Evolutionary conservation across 805 yeast species (phyloP).

Genomic region (Wickerhamomyces kurtzmanii): DNA sequence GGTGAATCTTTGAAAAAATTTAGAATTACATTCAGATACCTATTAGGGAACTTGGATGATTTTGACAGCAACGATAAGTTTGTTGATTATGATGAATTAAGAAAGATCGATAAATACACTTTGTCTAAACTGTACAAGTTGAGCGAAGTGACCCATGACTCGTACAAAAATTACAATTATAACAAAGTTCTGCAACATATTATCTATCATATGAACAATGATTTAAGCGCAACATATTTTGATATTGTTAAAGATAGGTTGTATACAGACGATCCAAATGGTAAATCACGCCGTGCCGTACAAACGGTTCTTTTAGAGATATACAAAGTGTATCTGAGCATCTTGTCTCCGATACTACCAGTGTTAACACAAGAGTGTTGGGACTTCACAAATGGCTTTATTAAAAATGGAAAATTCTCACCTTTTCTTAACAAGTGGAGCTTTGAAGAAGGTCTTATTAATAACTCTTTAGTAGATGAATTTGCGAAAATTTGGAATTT

Average conservation of each 20-base stretch:
- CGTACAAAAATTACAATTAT: constrained; percentile 54
- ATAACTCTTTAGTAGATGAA: constrained; percentile 27
- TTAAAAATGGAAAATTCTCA: constrained; percentile 4
- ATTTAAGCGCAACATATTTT: constrained; percentile 76
- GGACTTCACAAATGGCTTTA: constrained; percentile 38
- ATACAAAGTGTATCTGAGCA: constrained; percentile 49
- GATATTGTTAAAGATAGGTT: constrained; percentile 79
- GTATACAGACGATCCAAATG: constrained; percentile 52
- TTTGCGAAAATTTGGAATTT: constrained; percentile 37
- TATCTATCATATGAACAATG: constrained; percentile 63
- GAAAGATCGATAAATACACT: constrained; percentile 50
- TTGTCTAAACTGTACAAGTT: constrained; percentile 45
- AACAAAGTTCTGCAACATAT: constrained; percentile 59
- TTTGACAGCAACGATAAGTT: constrained; percentile 20
- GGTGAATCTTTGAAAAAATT: constrained; percentile 75
- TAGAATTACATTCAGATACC: constrained; percentile 68
- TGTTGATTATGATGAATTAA: constrained; percentile 29
- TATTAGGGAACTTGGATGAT: constrained; percentile 67
- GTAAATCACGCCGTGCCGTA: constrained; percentile 40
- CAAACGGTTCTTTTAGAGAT: constrained; percentile 61
- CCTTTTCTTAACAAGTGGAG: constrained; percentile 18
- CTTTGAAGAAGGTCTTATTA: constrained; percentile 23
- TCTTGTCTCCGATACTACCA: constrained; percentile 78
- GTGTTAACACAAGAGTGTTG: constrained; percentile 82
- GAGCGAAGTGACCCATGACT: constrained; percentile 26